phyloP scores from a whole-genome alignment of 2,329 filamentous ascomycete genomes.

The Trichoderma asperellum region DNA sequence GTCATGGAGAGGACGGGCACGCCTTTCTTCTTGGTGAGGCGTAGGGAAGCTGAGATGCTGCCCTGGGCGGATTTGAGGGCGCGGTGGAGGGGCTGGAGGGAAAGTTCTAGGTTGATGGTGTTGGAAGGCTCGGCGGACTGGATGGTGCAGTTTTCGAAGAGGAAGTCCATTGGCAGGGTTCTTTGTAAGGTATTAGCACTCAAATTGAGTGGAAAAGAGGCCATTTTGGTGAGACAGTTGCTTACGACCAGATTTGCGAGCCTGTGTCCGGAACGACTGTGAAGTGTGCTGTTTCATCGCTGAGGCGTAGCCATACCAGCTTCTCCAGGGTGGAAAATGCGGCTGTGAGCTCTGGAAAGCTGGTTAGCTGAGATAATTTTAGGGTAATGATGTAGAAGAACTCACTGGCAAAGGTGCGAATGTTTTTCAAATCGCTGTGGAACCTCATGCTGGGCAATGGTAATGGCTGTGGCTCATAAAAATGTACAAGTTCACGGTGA shows the following conservation, averaged over 20 bases:
- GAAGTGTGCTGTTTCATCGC: conserved; percentile 85
- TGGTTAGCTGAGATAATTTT: conserved; percentile 1
- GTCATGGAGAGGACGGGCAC: conserved; percentile 87
- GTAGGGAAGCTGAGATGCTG: conserved; percentile 79
- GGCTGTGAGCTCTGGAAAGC: conserved; percentile 61
- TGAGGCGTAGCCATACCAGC: conserved; percentile 87
- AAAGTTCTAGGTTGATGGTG: conserved; percentile 94
- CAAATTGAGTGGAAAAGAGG: conserved; percentile 8
- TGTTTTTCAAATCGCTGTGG: conserved; percentile 67
- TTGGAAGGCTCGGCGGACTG: conserved; percentile 82
- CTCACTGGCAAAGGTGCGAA: conserved; percentile 67
- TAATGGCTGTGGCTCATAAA: neutral
- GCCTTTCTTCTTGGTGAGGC: conserved; percentile 90
- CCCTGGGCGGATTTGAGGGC: conserved; percentile 88
- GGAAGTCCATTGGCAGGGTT: conserved; percentile 71
- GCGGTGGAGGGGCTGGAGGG: conserved; percentile 82
- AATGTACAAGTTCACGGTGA: conserved; percentile 2
- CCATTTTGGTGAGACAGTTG: neutral
- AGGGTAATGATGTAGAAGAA: neutral
- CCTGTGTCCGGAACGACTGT: conserved; percentile 94
- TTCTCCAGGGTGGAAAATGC: conserved; percentile 72
- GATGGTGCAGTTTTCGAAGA: conserved; percentile 84
- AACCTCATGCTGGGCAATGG: conserved; percentile 60
- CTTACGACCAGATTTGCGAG: conserved; percentile 93
- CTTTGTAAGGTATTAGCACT: conserved; percentile 40